These are phyloP conservation scores for Rosa chinensis DNA, from an alignment of 306 rosid species.

Conservation along the genomic window DNA sequence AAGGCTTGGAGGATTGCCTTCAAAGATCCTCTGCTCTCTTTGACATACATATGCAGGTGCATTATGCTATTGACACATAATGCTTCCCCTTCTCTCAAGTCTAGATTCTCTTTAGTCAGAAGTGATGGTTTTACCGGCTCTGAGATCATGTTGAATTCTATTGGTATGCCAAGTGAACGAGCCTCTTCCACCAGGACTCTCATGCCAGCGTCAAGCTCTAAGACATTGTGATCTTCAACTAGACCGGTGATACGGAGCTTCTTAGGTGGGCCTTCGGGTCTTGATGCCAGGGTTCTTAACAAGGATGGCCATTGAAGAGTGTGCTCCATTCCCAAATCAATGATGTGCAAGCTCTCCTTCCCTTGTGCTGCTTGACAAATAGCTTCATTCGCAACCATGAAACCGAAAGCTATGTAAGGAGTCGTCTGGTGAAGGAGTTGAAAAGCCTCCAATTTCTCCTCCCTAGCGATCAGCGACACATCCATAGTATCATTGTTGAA, in stretches of 20 bases:
- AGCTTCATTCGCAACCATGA: conserved; percentile 81
- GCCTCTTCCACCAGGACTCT: conserved; percentile 57
- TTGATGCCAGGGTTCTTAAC: conserved; percentile 62
- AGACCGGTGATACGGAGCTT: conserved; percentile 55
- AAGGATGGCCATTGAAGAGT: conserved; percentile 82
- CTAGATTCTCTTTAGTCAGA: conserved; percentile 54
- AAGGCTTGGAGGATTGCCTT: conserved; percentile 66
- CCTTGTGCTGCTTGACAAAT: conserved; percentile 61
- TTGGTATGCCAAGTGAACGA: conserved; percentile 46
- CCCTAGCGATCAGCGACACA: conserved; percentile 43
- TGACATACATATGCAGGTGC: conserved; percentile 62
- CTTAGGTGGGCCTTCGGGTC: conserved; percentile 61
- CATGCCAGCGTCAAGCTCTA: conserved; percentile 47
- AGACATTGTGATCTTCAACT: conserved; percentile 21
- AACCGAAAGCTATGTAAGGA: conserved; percentile 71
- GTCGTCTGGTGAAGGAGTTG: conserved; percentile 73
- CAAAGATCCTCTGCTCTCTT: conserved; percentile 65
- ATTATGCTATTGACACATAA: conserved; percentile 57
- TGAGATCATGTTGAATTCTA: conserved; percentile 43
- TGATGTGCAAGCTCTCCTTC: conserved; percentile 54
- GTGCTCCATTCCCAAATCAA: conserved; percentile 70
- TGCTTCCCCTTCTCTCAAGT: conserved; percentile 64
- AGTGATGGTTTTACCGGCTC: conserved; percentile 49
- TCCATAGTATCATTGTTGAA: conserved; percentile 28
- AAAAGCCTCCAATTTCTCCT: conserved; percentile 64